These are phyloP conservation scores for Eimeria sp. DNA, from an alignment of 169 alveolate species.

Conservation along the genomic window DNA sequence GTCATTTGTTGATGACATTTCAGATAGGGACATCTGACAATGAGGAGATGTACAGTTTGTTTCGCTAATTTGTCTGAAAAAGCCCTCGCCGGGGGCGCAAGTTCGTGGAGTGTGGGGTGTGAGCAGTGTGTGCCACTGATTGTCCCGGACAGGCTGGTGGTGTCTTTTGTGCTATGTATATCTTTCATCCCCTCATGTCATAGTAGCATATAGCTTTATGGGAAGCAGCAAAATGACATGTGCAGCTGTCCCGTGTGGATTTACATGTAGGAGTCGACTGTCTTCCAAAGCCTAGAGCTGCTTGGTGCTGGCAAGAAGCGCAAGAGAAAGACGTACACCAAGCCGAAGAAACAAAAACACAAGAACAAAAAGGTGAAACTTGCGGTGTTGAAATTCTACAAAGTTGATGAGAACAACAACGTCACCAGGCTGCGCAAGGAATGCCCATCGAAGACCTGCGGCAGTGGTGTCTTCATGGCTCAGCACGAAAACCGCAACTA, in stretches of 20 bases:
- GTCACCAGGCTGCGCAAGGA: constrained; percentile 97
- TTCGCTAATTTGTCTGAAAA: constrained; percentile 49
- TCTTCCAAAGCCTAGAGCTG: constrained; percentile 83
- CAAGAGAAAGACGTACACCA: constrained; percentile 96
- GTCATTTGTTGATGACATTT: constrained; percentile 16
- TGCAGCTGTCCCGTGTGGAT: background rate
- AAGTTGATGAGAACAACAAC: constrained; percentile 97
- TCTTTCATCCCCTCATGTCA: background rate
- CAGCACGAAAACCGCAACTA: constrained; percentile 98
- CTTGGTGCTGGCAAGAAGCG: constrained; percentile 97
- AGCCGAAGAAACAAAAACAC: constrained; percentile 97
- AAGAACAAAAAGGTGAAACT: constrained; percentile 98
- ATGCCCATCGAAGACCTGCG: constrained; percentile 97
- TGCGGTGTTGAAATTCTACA: constrained; percentile 98
- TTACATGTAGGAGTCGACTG: constrained; percentile 84
- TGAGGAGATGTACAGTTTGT: background rate
- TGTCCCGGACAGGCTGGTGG: background rate
- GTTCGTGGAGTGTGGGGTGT: background rate
- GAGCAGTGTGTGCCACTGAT: background rate
- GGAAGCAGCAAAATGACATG: background rate
- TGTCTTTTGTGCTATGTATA: background rate
- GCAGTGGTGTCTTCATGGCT: constrained; percentile 99
- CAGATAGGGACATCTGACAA: constrained; percentile 82
- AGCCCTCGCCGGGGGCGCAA: background rate
- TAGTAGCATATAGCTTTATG: background rate